Base-by-base conservation (phyloP, 345 rosid species). In the Punica granatum region DNA sequence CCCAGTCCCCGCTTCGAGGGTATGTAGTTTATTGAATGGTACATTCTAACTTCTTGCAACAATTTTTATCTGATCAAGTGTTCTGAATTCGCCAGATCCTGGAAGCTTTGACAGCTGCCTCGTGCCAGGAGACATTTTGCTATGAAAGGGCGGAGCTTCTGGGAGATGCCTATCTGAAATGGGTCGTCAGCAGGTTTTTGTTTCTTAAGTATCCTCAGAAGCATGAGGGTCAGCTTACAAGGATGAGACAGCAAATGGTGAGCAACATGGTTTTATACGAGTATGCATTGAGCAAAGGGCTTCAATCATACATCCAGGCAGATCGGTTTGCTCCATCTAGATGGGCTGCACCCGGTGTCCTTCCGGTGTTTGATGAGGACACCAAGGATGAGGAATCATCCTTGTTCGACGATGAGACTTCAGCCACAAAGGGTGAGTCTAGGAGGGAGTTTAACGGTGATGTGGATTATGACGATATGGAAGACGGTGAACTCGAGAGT, bases 231-330 rank as follows among this genome's bases (percentile, higher is more conserved):
- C 99, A 94, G 74, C 92, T 94, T 34, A 91, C 99, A 12, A 84
- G 99, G 81, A 91, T 91, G 99, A 86, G 99, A 72, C 99, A 94
- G 69, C 95, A 91, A 62, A 91, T 91, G 99, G 99, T 94, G 66
- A 89, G 99, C 65, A 94, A 94, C 84, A 80, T 91, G 90, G 96
- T 91, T 53, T 81, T 94, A 68, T 94, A 94, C 64, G 96, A 85
- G 73, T 82, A 78, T 72, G 96, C 99, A 13, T 73, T 94, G 65
- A 81, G 66, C 25, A 89, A 89, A 75, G 96, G 90, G 60, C 93
- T 94, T 68, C 99, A 91, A 67, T 94, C 98, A 14, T 94, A 86
- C 67, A 94, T 94, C 72, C 99, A 91, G 74, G 99, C 96, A n/a
- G 99, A 94, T 78, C 89, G 99, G 37, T 94, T 94, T 82, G 93